These are phyloP conservation scores for Paraglomus occultum DNA, from an alignment of 192 early-diverging fungal species.

Conservation along the genomic window DNA sequence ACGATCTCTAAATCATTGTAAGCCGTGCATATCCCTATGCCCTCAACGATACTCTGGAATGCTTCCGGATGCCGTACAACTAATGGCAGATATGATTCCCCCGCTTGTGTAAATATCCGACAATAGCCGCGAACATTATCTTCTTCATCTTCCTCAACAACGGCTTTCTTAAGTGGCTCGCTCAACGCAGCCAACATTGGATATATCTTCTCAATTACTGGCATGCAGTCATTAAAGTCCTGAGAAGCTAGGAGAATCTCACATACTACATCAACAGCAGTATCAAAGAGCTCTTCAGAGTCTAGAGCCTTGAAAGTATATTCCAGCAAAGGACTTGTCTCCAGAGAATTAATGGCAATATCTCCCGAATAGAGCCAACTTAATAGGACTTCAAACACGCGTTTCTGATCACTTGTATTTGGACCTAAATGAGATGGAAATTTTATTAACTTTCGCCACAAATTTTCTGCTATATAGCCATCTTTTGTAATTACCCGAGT, in stretches of 20 bases:
- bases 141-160: conserved; percentile 67
- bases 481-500: conserved; percentile 43
- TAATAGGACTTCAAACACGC: conserved; percentile 69
- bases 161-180: conserved; percentile 38
- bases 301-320: conserved; percentile 73
- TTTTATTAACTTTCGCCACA: neutral
- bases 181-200: conserved; percentile 53
- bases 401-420: conserved; percentile 58
- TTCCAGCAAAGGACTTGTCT: conserved; percentile 61
- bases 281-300: conserved; percentile 75
- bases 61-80: conserved; percentile 66
- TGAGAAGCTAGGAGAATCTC: conserved; percentile 75
- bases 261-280: conserved; percentile 79
- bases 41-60: conserved; percentile 75
- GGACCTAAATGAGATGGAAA: conserved; percentile 32
- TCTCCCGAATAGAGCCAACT: conserved; percentile 85
- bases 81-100: conserved; percentile 78
- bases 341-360: conserved; percentile 61
- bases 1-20: conserved; percentile 82
- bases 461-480: neutral
- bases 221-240: conserved; percentile 50
- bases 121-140: conserved; percentile 81
- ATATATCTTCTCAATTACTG: conserved; percentile 63
- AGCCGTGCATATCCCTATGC: conserved; percentile 78
- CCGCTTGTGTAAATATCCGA: conserved; percentile 87